phyloP scores from a whole-genome alignment of 1,284 basidiomycete species.

The Boletus sp. region DNA sequence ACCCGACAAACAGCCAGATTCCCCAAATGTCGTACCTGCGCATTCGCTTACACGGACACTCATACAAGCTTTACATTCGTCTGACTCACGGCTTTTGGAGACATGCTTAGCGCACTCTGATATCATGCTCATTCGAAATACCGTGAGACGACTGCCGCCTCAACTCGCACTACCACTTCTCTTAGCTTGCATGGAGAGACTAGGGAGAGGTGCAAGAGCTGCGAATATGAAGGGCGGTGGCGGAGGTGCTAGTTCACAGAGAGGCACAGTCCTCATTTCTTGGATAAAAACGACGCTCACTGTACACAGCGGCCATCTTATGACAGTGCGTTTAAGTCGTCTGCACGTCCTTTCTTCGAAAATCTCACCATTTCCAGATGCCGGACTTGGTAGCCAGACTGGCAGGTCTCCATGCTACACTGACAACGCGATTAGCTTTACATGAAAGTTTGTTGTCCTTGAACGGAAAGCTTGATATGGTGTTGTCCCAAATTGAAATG shows the following conservation, averaged over 20 bases:
- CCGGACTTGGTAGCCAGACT: conserved; percentile 84
- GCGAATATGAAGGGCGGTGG: conserved; percentile 78
- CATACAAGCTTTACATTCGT: conserved; percentile 95
- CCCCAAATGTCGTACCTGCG: conserved; percentile 61
- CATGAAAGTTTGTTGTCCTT: conserved; percentile 86
- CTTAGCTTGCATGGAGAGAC: conserved; percentile 84
- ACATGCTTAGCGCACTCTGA: conserved; percentile 89
- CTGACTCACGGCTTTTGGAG: conserved; percentile 86
- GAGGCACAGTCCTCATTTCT: conserved; percentile 78
- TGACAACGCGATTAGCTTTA: conserved; percentile 77
- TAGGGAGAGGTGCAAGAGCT: conserved; percentile 76
- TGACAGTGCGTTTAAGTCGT: conserved; percentile 69
- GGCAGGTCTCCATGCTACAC: conserved; percentile 79
- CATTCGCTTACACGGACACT: conserved; percentile 92
- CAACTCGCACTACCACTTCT: conserved; percentile 87
- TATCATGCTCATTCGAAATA: conserved; percentile 79
- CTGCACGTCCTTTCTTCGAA: background rate
- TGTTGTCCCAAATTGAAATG: conserved; percentile 91
- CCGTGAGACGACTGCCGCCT: conserved; percentile 86
- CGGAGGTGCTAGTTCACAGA: conserved; percentile 80
- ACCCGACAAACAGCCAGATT: conserved; percentile 36
- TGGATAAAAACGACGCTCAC: conserved; percentile 91
- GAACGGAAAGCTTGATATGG: conserved; percentile 89
- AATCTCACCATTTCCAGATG: conserved; percentile 52
- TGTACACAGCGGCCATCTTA: conserved; percentile 89